Percentiles rank a stretch among this genome's conserved stretches.
These are phyloP conservation scores for Penicillium freii DNA, from an alignment of 2,329 filamentous ascomycete genomes.

Conservation along the genomic window DNA sequence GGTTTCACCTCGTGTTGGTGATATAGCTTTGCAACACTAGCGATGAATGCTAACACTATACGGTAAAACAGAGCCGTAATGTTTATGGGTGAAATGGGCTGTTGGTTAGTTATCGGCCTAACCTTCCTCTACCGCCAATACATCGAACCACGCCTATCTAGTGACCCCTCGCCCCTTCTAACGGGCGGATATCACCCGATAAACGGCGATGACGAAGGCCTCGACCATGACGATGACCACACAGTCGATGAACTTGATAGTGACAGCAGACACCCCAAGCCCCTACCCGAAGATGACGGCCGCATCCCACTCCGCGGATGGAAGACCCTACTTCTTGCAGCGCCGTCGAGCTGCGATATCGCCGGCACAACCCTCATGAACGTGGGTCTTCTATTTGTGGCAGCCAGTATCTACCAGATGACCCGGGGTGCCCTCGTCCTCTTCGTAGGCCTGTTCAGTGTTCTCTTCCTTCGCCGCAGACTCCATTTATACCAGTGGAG, in stretches of 20 bases:
- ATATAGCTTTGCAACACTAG: neutral
- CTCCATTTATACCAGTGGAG: conserved; percentile 90
- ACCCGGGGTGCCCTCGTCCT: conserved; percentile 90
- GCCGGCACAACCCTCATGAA: conserved; percentile 97
- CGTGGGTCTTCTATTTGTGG: conserved; percentile 86
- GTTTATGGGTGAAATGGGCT: conserved; percentile 95
- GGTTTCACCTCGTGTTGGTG: conserved; percentile 14
- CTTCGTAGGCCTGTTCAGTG: conserved; percentile 93
- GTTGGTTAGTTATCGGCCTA: conserved; percentile 82
- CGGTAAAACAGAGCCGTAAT: conserved; percentile 66
- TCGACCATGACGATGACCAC: conserved; percentile 47
- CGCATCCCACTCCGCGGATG: conserved; percentile 64
- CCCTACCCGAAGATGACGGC: conserved; percentile 54
- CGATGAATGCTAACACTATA: neutral
- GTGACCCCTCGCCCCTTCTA: conserved; percentile 43
- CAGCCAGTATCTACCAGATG: conserved; percentile 98
- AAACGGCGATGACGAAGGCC: conserved; percentile 48
- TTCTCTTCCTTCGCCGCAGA: conserved; percentile 78
- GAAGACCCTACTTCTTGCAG: conserved; percentile 70
- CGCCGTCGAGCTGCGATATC: conserved; percentile 92
- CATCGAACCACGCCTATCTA: conserved; percentile 38
- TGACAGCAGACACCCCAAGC: conserved; percentile 51
- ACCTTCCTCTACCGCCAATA: conserved; percentile 66
- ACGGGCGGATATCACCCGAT: conserved; percentile 67
- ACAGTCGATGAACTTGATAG: conserved; percentile 44